Evolutionary conservation across 371 early-diverging fungal genomes (phyloP), one percentile per base, ranked within the genome.

Genomic region (Parasitella parasitica): DNA sequence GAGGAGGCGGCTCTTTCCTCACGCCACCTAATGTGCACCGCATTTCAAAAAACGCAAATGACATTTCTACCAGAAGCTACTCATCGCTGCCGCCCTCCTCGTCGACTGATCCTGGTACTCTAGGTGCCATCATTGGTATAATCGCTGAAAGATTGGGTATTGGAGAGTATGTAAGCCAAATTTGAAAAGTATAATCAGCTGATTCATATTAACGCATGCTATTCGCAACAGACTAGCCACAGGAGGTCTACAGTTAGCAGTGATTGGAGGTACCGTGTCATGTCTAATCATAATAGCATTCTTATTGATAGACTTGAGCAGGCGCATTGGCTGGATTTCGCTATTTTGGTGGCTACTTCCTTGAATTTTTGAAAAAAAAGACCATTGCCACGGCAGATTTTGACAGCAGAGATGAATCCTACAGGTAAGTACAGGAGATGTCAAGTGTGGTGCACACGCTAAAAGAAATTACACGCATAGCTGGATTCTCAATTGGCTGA

Each of bases 391-490:
- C 81, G 2, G 84, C 82, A 9, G 84, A 87, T 53, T 83, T 86
- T 61, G 88, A 87, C 65, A 81, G 79, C 43, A 60, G 86, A 28
- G 89, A 89, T 54, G 89, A 87, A 59, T 78, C 82, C 0, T 86
- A 81, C 58, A 80, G 81, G 66, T 85, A 70, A 64, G n/a, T n/a
- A n/a, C n/a, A n/a, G n/a, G n/a, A n/a, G n/a, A n/a, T n/a, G n/a
- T n/a, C n/a, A n/a, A n/a, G n/a, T n/a, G n/a, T n/a, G n/a, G n/a
- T n/a, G n/a, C n/a, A n/a, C n/a, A n/a, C n/a, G n/a, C n/a, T n/a
- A n/a, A n/a, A 32, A 63, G 35, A 59, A 66, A 38, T 37, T 37
- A 2, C 11, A 2, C 15, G 39, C 39, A 11, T 37, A 67, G 73
- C 34, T 78, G 82, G 83, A 72, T 83, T 34, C 62, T 85, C 34